These are phyloP conservation scores for Quercus glauca DNA, from an alignment of 306 rosid genomes.

Conservation along the genomic window DNA sequence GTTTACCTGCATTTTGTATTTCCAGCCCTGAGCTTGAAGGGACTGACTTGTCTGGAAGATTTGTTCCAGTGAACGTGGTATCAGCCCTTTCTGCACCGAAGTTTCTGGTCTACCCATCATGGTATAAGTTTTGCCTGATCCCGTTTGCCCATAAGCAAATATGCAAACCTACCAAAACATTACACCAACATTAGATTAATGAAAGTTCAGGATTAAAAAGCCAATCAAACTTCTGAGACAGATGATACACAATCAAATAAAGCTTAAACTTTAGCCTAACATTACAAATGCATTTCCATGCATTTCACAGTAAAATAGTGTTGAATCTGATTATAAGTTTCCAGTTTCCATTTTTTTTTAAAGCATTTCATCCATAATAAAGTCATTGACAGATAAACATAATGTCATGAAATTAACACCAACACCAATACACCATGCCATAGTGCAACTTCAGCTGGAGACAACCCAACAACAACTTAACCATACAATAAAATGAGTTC, in stretches of 20 bases:
- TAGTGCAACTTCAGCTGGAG: neutral
- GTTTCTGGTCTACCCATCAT: conserved; percentile 93
- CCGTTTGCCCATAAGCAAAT: conserved; percentile 97
- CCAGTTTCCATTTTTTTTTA: too few relatives aligned
- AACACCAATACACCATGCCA: conserved; percentile 6
- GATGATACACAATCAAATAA: neutral
- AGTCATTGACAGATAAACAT: neutral
- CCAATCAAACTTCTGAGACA: neutral
- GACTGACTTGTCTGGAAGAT: conserved; percentile 79
- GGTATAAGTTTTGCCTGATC: conserved; percentile 90
- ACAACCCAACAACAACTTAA: neutral
- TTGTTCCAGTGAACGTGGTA: conserved; percentile 90
- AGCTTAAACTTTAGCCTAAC: neutral
- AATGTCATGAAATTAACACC: neutral
- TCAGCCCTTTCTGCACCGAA: conserved; percentile 78
- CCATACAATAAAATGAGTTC: neutral
- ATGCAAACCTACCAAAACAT: conserved; percentile 78
- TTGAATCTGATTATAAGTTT: neutral
- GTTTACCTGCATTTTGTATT: conserved; percentile 78
- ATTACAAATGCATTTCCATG: neutral
- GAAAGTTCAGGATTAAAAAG: neutral
- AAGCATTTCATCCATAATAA: neutral
- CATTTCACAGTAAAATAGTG: neutral
- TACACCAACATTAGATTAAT: neutral
- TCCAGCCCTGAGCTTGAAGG: conserved; percentile 86